Evolutionary conservation across 169 alveolate genomes (phyloP).

Genomic region (Eimeria falciformis): DNA sequence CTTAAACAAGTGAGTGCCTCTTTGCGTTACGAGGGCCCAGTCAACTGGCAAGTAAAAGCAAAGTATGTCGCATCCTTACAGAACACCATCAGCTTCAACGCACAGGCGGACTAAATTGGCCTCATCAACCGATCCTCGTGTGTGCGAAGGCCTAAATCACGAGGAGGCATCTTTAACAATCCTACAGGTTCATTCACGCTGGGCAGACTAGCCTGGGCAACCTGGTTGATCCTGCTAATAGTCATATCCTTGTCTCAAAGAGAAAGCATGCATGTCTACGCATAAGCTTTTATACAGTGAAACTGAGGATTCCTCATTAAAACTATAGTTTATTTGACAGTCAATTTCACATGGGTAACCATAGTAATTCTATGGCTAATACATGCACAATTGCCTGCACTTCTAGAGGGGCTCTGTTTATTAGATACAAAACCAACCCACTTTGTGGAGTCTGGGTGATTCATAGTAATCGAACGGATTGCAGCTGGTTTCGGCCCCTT

Average conservation of each 20-base stretch:
- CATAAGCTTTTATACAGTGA: conserved; percentile 82
- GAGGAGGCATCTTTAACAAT: too few relatives aligned
- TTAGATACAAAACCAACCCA: conserved; percentile 77
- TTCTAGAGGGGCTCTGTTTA: conserved; percentile 66
- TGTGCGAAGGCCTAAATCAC: too few relatives aligned
- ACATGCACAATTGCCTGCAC: conserved; percentile 71
- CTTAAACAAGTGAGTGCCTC: too few relatives aligned
- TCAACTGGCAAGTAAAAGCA: too few relatives aligned
- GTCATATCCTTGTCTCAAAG: conserved; percentile 97
- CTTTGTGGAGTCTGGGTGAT: conserved; percentile 71
- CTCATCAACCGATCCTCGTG: too few relatives aligned
- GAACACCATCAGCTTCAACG: too few relatives aligned
- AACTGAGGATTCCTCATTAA: conserved; percentile 90
- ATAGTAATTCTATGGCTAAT: conserved; percentile 79
- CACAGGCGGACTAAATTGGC: too few relatives aligned
- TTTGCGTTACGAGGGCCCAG: too few relatives aligned
- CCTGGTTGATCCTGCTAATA: conserved; percentile 99
- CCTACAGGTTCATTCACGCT: too few relatives aligned
- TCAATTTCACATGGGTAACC: conserved; percentile 63
- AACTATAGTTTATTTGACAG: conserved; percentile 83
- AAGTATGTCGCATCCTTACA: too few relatives aligned
- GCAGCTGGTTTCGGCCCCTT: conserved; percentile 69
- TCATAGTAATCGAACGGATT: conserved; percentile 78
- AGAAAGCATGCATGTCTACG: conserved; percentile 96
- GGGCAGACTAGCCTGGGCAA: too few relatives aligned